A percentile compares a stretch with the other conserved stretches of the same genome.
phyloP scores from a whole-genome alignment of 164 flowering plant genomes.

The Paratinospora sagittata region DNA sequence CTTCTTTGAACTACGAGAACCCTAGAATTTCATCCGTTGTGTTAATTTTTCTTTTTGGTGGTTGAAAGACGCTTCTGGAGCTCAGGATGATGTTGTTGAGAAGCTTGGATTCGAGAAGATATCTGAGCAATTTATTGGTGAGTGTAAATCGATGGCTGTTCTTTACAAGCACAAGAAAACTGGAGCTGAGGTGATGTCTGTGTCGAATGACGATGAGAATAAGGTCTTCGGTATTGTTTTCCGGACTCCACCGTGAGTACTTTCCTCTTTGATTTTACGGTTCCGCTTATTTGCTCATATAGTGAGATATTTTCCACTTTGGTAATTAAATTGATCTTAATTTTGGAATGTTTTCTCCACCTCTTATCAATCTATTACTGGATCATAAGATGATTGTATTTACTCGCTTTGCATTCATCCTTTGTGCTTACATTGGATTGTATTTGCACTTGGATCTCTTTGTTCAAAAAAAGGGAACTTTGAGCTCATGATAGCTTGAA shows the following conservation, averaged over 20 bases:
- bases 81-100: conserved; percentile 53
- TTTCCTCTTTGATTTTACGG: background rate
- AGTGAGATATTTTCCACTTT: background rate
- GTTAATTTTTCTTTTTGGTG: conserved; percentile 9
- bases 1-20: background rate
- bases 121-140: conserved; percentile 72
- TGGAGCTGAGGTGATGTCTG: conserved; percentile 89
- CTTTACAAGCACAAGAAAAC: conserved; percentile 83
- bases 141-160: conserved; percentile 82
- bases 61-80: conserved; percentile 41
- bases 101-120: conserved; percentile 81
- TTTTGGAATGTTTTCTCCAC: no score
- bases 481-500: no score
- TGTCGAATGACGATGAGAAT: conserved; percentile 88
- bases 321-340: background rate
- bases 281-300: background rate
- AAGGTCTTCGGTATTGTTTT: conserved; percentile 94
- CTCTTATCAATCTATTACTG: no score
- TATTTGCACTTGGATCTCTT: no score
- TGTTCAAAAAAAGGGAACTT: no score
- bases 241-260: conserved; percentile 92
- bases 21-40: background rate
- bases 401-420: no score
- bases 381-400: no score
- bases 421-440: no score